These are phyloP conservation scores for Salinomyces thailandicus DNA, from an alignment of 2,329 filamentous ascomycete species.

Conservation along the genomic window DNA sequence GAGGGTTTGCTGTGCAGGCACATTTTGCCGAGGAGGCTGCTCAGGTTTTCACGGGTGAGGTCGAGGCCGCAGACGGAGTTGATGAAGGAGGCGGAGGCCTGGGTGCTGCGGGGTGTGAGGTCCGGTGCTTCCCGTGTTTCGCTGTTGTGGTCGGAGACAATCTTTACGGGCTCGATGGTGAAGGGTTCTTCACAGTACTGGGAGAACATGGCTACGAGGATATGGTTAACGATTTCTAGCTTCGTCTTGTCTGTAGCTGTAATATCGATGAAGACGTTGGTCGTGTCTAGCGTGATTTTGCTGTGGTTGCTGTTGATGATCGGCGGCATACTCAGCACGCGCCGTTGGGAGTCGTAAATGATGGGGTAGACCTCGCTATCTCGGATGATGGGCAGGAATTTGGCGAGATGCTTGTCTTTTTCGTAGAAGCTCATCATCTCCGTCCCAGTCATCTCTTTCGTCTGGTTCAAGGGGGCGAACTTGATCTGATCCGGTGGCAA, in stretches of 20 bases:
- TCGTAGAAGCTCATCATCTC: conserved; percentile 92
- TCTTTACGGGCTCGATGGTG: conserved; percentile 86
- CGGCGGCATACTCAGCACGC: conserved; percentile 85
- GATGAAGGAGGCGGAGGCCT: conserved; percentile 85
- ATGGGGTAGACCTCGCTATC: conserved; percentile 92
- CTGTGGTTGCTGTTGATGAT: conserved; percentile 98
- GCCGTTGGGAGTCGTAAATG: conserved; percentile 79
- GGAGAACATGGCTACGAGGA: conserved; percentile 96
- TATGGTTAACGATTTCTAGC: conserved; percentile 88
- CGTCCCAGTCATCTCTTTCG: conserved; percentile 72
- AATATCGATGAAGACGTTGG: conserved; percentile 92
- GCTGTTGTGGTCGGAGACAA: conserved; percentile 83
- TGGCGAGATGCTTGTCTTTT: conserved; percentile 82
- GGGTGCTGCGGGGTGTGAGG: conserved; percentile 62
- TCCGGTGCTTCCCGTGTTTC: conserved; percentile 72
- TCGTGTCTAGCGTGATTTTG: conserved; percentile 86
- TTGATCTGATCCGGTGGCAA: conserved; percentile 82
- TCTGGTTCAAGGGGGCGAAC: conserved; percentile 85
- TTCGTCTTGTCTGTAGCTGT: conserved; percentile 95
- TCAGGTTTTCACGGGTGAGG: conserved; percentile 64
- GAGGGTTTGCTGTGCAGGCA: conserved; percentile 73
- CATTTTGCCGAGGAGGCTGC: conserved; percentile 78
- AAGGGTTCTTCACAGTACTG: conserved; percentile 79
- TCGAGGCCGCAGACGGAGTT: conserved; percentile 82
- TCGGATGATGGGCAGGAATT: conserved; percentile 86